Conservation (phyloP, 192 early-diverging fungal species). For the Mortierella antarctica region DNA sequence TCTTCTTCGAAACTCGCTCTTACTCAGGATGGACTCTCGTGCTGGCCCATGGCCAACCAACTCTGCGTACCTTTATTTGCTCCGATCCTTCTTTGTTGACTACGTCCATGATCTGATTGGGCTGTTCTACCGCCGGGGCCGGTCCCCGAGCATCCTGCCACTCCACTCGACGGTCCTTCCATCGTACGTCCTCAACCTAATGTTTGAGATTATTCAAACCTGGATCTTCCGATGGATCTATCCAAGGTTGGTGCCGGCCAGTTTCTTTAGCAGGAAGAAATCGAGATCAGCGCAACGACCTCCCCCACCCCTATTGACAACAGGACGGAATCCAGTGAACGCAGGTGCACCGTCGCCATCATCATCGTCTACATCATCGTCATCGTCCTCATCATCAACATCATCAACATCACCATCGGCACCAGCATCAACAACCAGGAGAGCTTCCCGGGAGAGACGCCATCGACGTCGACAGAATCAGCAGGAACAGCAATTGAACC, state of each 20-base stretch:
- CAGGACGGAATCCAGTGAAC: neutral
- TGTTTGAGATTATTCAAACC: slow-evolving; percentile 51
- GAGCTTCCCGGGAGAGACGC: neutral
- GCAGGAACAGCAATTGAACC: neutral
- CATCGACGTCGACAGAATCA: neutral
- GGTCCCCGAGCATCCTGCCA: slow-evolving; percentile 38
- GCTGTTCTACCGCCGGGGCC: slow-evolving; percentile 36
- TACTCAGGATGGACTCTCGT: slow-evolving; percentile 40
- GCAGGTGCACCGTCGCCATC: neutral
- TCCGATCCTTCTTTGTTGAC: slow-evolving; percentile 34
- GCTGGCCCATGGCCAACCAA: slow-evolving; percentile 40
- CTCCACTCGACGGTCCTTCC: slow-evolving; percentile 47
- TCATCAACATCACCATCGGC: slow-evolving; percentile 8
- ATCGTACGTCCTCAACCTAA: slow-evolving; percentile 41
- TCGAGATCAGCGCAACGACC: slow-evolving; percentile 1
- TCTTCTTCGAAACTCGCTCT: slow-evolving; percentile 39
- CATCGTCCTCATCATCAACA: neutral
- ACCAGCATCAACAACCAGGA: neutral
- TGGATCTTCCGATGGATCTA: slow-evolving; percentile 54
- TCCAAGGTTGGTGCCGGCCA: slow-evolving; percentile 34
- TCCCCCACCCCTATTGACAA: slow-evolving; percentile 3
- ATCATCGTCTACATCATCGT: neutral
- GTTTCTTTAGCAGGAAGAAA: slow-evolving; percentile 30
- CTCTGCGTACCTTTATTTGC: slow-evolving; percentile 25
- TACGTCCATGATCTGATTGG: slow-evolving; percentile 51